Evolutionary conservation across 345 rosid species (phyloP), one percentile per base, ranked within the genome.

Genomic region (Corchorus olitorius): DNA sequence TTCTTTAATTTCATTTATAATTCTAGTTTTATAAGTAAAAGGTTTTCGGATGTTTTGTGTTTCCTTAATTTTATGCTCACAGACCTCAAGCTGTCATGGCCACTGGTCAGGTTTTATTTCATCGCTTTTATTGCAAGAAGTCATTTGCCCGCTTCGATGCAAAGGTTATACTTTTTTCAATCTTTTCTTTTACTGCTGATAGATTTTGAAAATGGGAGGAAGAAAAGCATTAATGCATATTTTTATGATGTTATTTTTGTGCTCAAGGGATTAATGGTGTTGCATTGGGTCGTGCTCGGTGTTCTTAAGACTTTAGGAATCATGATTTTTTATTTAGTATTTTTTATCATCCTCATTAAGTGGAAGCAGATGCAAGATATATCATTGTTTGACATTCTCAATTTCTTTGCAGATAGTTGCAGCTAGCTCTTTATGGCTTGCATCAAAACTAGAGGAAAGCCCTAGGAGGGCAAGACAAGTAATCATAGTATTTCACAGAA

Each of bases 41-140:
- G 64, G 64, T 35, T 69, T 45, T 46, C 64, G 56, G 72, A 56
- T 71, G 16, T 37, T 58, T 68, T 66, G 16, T 59, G 60, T 73
- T 79, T 71, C 81, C 79, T 78, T 83, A 72, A 67, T 9, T 49
- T 74, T 8, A 13, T 80, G 3, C 13, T 59, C 33, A 17, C 81
- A 96, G 99, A 76, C 97, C 95, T 45, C 99, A 96, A 75, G 98
- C 97, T 39, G 97, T 93, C 75, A 96, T 96, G 97, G 99, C 97
- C 37, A 96, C 99, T 19, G 99, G 97, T 11, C 99, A 96, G 77
- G 99, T 96, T 78, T 83, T 96, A 49, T 96, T 96, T 68, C 98
- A 93, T 72, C 94, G 95, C 2, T 93, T 93, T 82, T 93, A 90
- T 76, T 93, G 99, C 91, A 96, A 92, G 87, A 96, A 94, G 78